Percentiles rank a stretch among this genome's conserved stretches.
Evolutionary conservation across 108 stramenopile genomes (phyloP).

Genomic region (Fragilaria radians): DNA sequence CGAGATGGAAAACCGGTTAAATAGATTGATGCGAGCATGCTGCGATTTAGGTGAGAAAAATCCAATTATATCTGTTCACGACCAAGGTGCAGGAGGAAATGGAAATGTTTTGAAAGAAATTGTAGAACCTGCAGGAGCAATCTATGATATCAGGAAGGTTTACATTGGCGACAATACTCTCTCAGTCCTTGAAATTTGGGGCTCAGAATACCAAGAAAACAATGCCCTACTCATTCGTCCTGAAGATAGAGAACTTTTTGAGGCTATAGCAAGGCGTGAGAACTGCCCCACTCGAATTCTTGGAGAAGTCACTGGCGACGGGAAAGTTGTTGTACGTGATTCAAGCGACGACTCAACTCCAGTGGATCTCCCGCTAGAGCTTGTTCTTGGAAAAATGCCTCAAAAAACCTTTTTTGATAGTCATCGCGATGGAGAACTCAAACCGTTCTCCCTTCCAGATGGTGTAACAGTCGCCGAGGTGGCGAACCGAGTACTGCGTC

Average conservation of each 20-base stretch:
- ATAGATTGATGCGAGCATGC: slow-evolving; percentile 96
- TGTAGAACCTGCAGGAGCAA: slow-evolving; percentile 96
- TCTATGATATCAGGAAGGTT: slow-evolving; percentile 91
- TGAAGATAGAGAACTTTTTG: slow-evolving; percentile 65
- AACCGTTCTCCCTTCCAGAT: slow-evolving; percentile 65
- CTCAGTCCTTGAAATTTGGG: slow-evolving; percentile 97
- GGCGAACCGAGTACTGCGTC: slow-evolving; percentile 87
- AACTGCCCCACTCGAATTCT: slow-evolving; percentile 88
- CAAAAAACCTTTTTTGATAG: slow-evolving; percentile 93
- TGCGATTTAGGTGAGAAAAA: slow-evolving; percentile 93
- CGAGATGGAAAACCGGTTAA: slow-evolving; percentile 99
- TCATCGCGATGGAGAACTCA: slow-evolving; percentile 41
- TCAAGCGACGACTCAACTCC: slow-evolving; percentile 83
- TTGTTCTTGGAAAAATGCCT: slow-evolving; percentile 97
- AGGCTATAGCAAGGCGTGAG: slow-evolving; percentile 87
- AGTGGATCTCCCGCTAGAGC: slow-evolving; percentile 93
- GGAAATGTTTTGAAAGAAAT: slow-evolving; percentile 99
- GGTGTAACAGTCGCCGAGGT: slow-evolving; percentile 61
- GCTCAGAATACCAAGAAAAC: slow-evolving; percentile 99
- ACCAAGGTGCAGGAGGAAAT: slow-evolving; percentile 99
- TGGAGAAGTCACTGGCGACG: slow-evolving; percentile 90
- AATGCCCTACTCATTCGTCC: slow-evolving; percentile 90
- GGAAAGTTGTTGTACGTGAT: slow-evolving; percentile 90
- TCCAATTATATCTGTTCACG: slow-evolving; percentile 96
- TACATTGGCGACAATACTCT: slow-evolving; percentile 93